Evolutionary conservation across 2,329 filamentous ascomycete species (phyloP).

Genomic region (Scleromitrula shiraiana): DNA sequence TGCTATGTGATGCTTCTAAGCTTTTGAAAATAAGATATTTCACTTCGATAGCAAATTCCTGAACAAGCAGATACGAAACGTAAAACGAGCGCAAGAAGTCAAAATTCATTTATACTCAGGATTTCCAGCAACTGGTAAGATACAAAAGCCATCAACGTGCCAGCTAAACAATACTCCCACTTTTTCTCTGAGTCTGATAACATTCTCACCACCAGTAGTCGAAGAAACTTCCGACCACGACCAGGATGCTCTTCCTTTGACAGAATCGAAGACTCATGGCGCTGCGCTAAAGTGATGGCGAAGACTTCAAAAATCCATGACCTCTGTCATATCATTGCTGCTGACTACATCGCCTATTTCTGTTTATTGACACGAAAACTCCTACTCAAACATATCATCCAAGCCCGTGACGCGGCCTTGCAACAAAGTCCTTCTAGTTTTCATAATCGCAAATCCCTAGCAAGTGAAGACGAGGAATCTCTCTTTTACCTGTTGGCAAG

Average conservation of each 20-base stretch:
- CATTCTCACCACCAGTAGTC: neutral
- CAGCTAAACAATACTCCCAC: neutral
- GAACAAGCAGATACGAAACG: neutral
- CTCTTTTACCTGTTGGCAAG: neutral
- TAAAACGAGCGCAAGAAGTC: neutral
- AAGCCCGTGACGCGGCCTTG: neutral
- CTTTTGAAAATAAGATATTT: neutral
- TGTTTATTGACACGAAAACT: neutral
- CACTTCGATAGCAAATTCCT: neutral
- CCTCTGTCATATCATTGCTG: neutral
- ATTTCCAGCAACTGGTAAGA: neutral
- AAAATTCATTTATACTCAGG: neutral
- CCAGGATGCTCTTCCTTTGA: neutral
- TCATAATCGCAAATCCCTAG: neutral
- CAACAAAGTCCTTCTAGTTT: neutral
- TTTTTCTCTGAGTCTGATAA: neutral
- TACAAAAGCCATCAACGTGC: neutral
- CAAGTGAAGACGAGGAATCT: neutral
- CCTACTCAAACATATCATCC: neutral
- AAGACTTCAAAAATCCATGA: neutral
- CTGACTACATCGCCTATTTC: neutral
- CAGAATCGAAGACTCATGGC: neutral
- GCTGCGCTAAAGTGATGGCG: neutral
- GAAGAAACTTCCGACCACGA: neutral
- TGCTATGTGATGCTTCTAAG: neutral